A percentile compares a stretch with the other conserved stretches of the same genome.
These are phyloP conservation scores for Tylopilus sp. DNA, from an alignment of 768 basidiomycete species.

Conservation along the genomic window DNA sequence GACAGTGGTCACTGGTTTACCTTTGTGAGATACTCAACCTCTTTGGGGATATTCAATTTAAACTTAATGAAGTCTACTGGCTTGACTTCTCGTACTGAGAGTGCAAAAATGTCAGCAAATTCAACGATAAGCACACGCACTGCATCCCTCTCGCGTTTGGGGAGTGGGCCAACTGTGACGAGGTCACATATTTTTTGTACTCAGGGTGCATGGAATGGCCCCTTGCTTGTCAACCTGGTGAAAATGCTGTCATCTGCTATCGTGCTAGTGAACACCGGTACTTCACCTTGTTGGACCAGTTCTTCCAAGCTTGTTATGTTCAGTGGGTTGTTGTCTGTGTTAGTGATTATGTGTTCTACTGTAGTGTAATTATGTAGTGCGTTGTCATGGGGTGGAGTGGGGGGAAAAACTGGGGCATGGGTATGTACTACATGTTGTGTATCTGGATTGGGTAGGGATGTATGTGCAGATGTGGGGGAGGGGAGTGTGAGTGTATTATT, in stretches of 20 bases:
- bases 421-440: too few species aligned
- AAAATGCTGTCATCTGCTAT: background rate
- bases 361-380: too few species aligned
- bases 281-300: background rate
- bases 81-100: background rate
- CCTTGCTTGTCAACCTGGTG: background rate
- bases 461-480: too few species aligned
- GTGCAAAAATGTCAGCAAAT: background rate
- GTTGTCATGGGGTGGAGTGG: too few species aligned
- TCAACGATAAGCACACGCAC: background rate
- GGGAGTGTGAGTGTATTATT: too few species aligned
- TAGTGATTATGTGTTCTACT: too few species aligned
- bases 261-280: background rate
- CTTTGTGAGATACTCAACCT: background rate
- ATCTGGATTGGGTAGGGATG: too few species aligned
- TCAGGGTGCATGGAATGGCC: background rate
- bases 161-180: background rate
- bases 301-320: background rate
- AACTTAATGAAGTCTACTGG: background rate
- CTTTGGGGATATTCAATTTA: background rate
- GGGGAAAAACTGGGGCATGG: too few species aligned
- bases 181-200: background rate
- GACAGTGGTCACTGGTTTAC: background rate
- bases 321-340: too few species aligned
- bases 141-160: rapidly evolving